Evolutionary conservation across 352 stramenopile genomes (phyloP).

Genomic region (Pythium folliculosum): DNA sequence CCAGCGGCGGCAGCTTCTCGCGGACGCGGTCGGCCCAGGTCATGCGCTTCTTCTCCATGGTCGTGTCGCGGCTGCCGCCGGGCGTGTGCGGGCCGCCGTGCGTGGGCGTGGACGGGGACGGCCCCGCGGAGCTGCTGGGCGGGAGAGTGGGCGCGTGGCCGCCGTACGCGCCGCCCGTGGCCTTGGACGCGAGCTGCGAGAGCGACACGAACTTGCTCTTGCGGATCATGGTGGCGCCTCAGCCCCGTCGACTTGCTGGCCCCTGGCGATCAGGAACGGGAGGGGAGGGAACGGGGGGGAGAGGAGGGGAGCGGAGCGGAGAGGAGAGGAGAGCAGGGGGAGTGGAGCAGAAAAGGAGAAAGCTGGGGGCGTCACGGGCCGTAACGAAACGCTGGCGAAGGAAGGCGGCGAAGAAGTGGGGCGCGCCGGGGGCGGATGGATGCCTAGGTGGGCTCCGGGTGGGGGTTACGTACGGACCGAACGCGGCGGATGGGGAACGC

Average conservation of each 20-base stretch:
- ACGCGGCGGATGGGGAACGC: neutral
- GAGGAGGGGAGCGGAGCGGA: neutral
- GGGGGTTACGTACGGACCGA: neutral
- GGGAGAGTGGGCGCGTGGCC: conserved; percentile 19
- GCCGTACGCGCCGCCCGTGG: conserved; percentile 39
- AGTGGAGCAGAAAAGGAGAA: neutral
- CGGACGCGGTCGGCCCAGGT: conserved; percentile 83
- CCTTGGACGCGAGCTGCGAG: conserved; percentile 44
- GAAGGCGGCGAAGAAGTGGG: too few relatives aligned
- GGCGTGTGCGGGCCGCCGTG: conserved; percentile 3
- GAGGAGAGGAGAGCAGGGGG: neutral
- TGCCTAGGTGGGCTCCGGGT: too few relatives aligned
- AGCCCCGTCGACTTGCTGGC: neutral
- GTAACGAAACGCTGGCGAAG: too few relatives aligned
- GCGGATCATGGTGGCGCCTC: conserved; percentile 45
- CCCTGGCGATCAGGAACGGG: conserved; percentile 1
- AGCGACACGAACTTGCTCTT: conserved; percentile 71
- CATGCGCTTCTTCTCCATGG: conserved; percentile 25
- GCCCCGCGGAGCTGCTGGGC: conserved; percentile 8
- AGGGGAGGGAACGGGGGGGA: neutral
- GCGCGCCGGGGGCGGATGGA: too few relatives aligned
- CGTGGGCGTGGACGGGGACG: conserved; percentile 3
- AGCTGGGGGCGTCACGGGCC: too few relatives aligned
- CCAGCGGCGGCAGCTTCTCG: conserved; percentile 73
- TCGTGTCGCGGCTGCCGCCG: conserved; percentile 4